These are phyloP conservation scores for Gaultheria prostrata DNA, from an alignment of 148 eudicot species.

Conservation along the genomic window DNA sequence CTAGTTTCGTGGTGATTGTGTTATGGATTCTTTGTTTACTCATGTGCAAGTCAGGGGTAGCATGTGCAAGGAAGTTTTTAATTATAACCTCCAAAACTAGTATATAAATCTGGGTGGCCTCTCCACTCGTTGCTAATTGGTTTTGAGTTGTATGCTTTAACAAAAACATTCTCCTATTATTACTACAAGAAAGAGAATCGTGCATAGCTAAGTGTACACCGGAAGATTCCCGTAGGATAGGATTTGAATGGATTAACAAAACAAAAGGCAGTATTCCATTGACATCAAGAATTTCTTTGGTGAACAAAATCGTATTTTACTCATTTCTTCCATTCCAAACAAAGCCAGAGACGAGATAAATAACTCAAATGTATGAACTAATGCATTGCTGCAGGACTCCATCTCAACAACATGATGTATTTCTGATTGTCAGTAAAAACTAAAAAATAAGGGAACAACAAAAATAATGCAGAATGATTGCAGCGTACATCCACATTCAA, in stretches of 20 bases:
- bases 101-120: too few relatives aligned
- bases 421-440: conserved; percentile 4
- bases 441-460: not conserved
- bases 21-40: too few relatives aligned
- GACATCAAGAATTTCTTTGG: not conserved
- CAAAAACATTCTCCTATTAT: not conserved
- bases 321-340: not conserved
- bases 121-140: too few relatives aligned
- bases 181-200: not conserved
- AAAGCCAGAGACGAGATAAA: conserved; percentile 5
- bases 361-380: not conserved
- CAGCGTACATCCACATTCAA: not conserved
- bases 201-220: not conserved
- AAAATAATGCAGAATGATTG: not conserved
- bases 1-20: too few relatives aligned
- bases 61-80: too few relatives aligned
- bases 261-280: not conserved
- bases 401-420: not conserved
- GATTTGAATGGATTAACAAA: not conserved
- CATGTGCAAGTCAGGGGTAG: too few relatives aligned
- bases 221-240: not conserved
- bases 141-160: too few relatives aligned
- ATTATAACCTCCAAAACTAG: too few relatives aligned
- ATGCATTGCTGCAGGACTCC: not conserved
- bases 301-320: not conserved